Conservation (phyloP, 495 filamentous ascomycete species). For the Tuber brumale region DNA sequence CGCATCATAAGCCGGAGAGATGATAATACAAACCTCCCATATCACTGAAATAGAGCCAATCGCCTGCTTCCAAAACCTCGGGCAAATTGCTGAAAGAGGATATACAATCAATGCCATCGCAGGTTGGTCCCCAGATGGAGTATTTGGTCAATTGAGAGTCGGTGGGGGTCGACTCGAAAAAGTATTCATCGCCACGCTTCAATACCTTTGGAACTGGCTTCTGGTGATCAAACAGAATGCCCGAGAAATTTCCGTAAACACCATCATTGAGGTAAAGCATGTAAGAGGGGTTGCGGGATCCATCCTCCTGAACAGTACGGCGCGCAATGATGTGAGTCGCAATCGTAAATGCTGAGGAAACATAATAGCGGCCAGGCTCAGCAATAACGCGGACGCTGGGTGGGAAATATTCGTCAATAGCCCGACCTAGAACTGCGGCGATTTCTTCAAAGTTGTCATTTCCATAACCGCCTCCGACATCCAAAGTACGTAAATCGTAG, state of each 20-base stretch:
- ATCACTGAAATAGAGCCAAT: conserved; percentile 97
- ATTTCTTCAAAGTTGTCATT: conserved; percentile 85
- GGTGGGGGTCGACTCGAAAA: conserved; percentile 49
- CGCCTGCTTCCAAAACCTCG: conserved; percentile 72
- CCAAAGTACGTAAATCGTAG: conserved; percentile 74
- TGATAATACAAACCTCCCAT: conserved; percentile 60
- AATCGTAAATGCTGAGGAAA: conserved; percentile 83
- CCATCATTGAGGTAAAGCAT: conserved; percentile 98
- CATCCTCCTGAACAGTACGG: conserved; percentile 65
- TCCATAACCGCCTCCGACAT: conserved; percentile 91
- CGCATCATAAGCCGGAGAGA: background rate
- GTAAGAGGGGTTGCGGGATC: conserved; percentile 59
- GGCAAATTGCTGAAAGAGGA: conserved; percentile 65
- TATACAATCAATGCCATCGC: conserved; percentile 94
- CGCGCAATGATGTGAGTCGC: conserved; percentile 95
- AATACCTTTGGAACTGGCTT: conserved; percentile 77
- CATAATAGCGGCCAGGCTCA: conserved; percentile 94
- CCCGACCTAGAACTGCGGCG: conserved; percentile 68
- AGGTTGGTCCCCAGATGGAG: conserved; percentile 97
- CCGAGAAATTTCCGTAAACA: conserved; percentile 95
- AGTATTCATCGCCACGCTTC: conserved; percentile 54
- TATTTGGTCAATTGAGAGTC: conserved; percentile 53
- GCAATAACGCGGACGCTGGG: conserved; percentile 77
- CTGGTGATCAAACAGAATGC: conserved; percentile 99
- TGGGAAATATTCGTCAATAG: conserved; percentile 82